Evolutionary conservation across 108 stramenopile genomes (phyloP).

Genomic region (Cyclotella cryptica): DNA sequence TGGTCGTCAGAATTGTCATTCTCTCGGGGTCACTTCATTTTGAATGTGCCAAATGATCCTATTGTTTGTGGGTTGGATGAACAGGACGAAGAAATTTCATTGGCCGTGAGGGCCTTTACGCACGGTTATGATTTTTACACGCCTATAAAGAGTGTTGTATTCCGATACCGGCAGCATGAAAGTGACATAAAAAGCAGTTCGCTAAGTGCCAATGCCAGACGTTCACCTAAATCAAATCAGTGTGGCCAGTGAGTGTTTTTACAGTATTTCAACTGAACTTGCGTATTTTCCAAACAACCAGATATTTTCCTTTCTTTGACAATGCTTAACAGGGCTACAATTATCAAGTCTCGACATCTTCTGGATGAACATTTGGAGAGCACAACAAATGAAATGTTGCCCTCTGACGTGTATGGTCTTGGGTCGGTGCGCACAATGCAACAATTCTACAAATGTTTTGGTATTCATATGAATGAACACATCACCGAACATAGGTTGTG

Average conservation of each 20-base stretch:
- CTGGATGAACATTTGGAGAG: not conserved
- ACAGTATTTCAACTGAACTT: not conserved
- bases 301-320: not conserved
- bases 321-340: not conserved
- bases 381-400: not conserved
- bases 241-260: constrained; percentile 5
- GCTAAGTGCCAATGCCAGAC: too few relatives aligned
- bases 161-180: constrained; percentile 54
- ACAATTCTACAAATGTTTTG: constrained; percentile 60
- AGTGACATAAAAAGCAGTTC: constrained; percentile 13
- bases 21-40: constrained; percentile 66
- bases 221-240: not conserved
- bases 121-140: constrained; percentile 86
- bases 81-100: constrained; percentile 75
- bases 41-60: constrained; percentile 49
- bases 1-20: constrained; percentile 89
- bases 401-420: constrained; percentile 48
- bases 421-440: constrained; percentile 51
- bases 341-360: not conserved
- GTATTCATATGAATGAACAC: constrained; percentile 54
- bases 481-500: constrained; percentile 61
- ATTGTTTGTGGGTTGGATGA: constrained; percentile 56
- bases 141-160: constrained; percentile 57
- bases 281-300: not conserved
- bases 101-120: constrained; percentile 69